These are phyloP conservation scores for Monilinia fructicola DNA, from an alignment of 2,329 filamentous ascomycete genomes.

Conservation along the genomic window DNA sequence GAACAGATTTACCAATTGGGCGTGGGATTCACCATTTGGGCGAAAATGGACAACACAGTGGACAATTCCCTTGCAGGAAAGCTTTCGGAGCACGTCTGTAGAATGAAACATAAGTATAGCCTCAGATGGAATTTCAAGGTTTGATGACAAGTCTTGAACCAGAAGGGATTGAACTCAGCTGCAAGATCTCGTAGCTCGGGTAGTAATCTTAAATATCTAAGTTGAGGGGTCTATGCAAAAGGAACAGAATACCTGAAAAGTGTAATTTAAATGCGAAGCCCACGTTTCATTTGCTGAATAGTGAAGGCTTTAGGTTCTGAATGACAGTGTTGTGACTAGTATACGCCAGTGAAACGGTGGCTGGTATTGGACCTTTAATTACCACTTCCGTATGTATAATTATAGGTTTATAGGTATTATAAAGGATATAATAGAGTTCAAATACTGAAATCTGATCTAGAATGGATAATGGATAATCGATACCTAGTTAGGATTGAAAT, in stretches of 20 bases:
- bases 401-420: too few species aligned
- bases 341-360: too few species aligned
- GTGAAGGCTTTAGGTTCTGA: too few species aligned
- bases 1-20: background rate
- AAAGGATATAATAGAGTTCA: too few species aligned
- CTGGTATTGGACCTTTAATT: too few species aligned
- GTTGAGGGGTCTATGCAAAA: too few species aligned
- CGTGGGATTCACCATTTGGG: background rate
- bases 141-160: background rate
- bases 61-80: background rate
- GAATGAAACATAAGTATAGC: background rate
- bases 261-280: background rate
- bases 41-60: background rate
- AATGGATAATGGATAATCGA: too few species aligned
- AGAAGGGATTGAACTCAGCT: background rate
- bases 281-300: background rate
- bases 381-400: too few species aligned
- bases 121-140: background rate
- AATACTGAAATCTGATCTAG: too few species aligned
- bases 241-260: background rate
- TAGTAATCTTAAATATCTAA: background rate
- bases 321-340: too few species aligned
- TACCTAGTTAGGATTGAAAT: too few species aligned
- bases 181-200: background rate
- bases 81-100: background rate